Conservation (phyloP, 768 basidiomycete species). For the Leccinum uliginosum region DNA sequence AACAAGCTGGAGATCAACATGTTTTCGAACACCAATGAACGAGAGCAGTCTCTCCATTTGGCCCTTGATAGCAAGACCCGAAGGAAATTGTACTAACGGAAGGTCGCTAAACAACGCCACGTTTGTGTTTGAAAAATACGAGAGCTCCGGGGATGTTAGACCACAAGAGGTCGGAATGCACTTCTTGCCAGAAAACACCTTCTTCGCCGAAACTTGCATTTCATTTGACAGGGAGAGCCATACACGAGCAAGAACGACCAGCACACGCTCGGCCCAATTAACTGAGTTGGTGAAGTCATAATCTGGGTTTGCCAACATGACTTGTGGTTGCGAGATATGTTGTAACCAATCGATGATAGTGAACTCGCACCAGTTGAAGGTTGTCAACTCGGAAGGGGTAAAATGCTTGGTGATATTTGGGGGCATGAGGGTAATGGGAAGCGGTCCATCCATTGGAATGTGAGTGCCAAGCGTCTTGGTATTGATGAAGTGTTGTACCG, state of each 20-base stretch:
- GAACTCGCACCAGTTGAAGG: slow-evolving; percentile 80
- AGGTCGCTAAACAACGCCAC: slow-evolving; percentile 77
- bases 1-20: slow-evolving; percentile 90
- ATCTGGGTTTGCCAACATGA: slow-evolving; percentile 40
- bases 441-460: slow-evolving; percentile 35
- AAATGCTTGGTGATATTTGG: slow-evolving; percentile 41
- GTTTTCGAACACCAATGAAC: slow-evolving; percentile 79
- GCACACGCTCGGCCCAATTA: slow-evolving; percentile 76
- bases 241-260: slow-evolving; percentile 58
- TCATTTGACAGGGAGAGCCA: slow-evolving; percentile 62
- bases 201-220: slow-evolving; percentile 39
- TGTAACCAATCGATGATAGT: slow-evolving; percentile 71
- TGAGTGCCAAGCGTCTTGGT: slow-evolving; percentile 46
- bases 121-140: slow-evolving; percentile 83
- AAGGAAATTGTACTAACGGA: slow-evolving; percentile 71
- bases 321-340: slow-evolving; percentile 50
- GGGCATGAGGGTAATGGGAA: slow-evolving; percentile 10
- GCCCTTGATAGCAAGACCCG: slow-evolving; percentile 59
- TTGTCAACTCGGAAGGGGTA: slow-evolving; percentile 43
- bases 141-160: slow-evolving; percentile 62
- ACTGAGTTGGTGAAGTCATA: slow-evolving; percentile 64
- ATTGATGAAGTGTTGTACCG: slow-evolving; percentile 70
- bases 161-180: slow-evolving; percentile 50
- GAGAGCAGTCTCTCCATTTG: slow-evolving; percentile 66
- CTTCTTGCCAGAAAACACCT: slow-evolving; percentile 38